Base-by-base conservation (phyloP, 345 rosid species). In the Lagerstroemia speciosa region DNA sequence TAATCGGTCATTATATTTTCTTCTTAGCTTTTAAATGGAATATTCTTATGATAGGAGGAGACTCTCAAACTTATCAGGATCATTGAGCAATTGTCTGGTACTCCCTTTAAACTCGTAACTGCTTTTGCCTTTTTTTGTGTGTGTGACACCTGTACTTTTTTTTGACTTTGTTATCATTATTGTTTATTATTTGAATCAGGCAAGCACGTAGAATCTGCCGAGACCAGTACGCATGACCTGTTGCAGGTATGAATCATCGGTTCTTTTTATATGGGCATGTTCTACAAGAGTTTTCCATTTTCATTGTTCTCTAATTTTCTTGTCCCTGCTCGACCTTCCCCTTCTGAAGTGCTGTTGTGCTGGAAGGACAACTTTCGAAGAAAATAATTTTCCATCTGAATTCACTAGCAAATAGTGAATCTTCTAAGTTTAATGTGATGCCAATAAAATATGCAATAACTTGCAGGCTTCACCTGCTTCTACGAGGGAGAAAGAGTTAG, bases 61-160 rank as follows among this genome's bases (percentile, higher is more conserved):
- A 82, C 90, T 72, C 74, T 86, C 77, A 86, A 85, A 80, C 79
- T 93, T 79, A 85, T 93, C 69, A 93, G 85, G 74, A 72, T 69
- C 68, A 66, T 85, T 82, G 98, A 93, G 84, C 92, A 87, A 81
- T 75, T 71, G 64, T 89, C 88, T 70, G 97, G 98, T 93, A 93
- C 68, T 69, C 52, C 69, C 64, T 67, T 34, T 15, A 67, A 48
- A 20, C 61, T 57, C 27, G 2, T 57, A 26, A 26, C 1, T 65
- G 15, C 30, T 33, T 22, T 0, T 19, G 4, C 26, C 4, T 16
- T 15, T 34, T 22, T 65, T 24, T n/a, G 12, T 8, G 12, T 2
- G 9, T 37, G 14, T 36, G 31, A 24, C 16, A 6, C 8, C 9
- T n/a, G n/a, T n/a, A n/a, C n/a, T 36, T 5, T 22, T 16, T 16